Evolutionary conservation across 257 asterid species (phyloP), one percentile per base, ranked within the genome.

Genomic region (Lithospermum erythrorhizon): DNA sequence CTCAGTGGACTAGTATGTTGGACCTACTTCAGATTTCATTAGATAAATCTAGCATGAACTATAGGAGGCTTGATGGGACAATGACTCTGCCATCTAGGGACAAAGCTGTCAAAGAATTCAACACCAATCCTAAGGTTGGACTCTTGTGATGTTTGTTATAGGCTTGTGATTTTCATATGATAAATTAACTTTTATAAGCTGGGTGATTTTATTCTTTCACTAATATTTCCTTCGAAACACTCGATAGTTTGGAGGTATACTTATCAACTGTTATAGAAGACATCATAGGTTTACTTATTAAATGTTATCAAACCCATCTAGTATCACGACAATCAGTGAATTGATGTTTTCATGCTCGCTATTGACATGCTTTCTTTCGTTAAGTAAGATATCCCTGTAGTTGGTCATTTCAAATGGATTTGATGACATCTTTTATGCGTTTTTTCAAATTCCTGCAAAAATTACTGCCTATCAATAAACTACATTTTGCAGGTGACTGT

Each of bases 1-100:
- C 99, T 67, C 99, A 93, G 71, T 93, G 99, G 99, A 93, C 99
- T 61, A 69, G 87, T 78, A 93, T 93, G 99, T 75, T 93, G 76
- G 85, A 93, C 77, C 76, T 93, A 67, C 67, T 93, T 75, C 95
- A 89, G 81, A 71, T 41, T 69, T 83, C 99, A 51, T 72, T 93
- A 66, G 78, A 76, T 70, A 71, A 76, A 23, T 72, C 83, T 19
- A 53, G 68, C 35, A 66, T 93, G 67, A 69, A 45, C 54, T 89
- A 86, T 58, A 82, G 89, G 62, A 86, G 99, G 82, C 99, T 93
- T 69, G 97, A 93, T 68, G 99, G 99, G 27, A 81, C 97, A 55
- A 93, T 93, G 99, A 76, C 95, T 59, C 81, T 93, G 72, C 78
- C 83, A 68, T 94, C 97, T 59, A 83, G 99, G 70, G 99, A 89